A percentile compares a stretch with the other conserved stretches of the same genome.
These are phyloP conservation scores for Pyrenochaeta sp. DNA, from an alignment of 2,329 filamentous ascomycete genomes.

Conservation along the genomic window DNA sequence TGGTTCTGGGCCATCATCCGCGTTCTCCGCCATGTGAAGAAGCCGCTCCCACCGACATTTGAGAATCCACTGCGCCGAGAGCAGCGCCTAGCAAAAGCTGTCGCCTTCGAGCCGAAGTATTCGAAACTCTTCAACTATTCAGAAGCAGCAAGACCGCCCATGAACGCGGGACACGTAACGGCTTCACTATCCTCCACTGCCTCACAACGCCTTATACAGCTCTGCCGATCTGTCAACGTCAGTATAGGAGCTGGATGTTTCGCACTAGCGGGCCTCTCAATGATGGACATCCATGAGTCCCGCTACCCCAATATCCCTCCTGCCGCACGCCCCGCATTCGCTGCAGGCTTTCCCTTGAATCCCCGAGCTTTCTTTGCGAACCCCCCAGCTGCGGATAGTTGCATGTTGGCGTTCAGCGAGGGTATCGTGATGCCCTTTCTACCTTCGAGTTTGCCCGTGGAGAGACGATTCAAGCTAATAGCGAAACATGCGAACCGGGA, in stretches of 20 bases:
- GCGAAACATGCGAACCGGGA: slow-evolving; percentile 54
- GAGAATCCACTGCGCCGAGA: slow-evolving; percentile 51
- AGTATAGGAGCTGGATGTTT: slow-evolving; percentile 57
- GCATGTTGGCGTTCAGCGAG: slow-evolving; percentile 59
- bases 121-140: slow-evolving; percentile 51
- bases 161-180: slow-evolving; percentile 46
- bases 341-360: slow-evolving; percentile 57
- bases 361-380: slow-evolving; percentile 55
- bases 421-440: slow-evolving; percentile 57
- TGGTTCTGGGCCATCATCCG: slow-evolving; percentile 60
- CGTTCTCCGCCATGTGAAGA: slow-evolving; percentile 54
- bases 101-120: slow-evolving; percentile 44
- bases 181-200: slow-evolving; percentile 43
- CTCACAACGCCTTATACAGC: slow-evolving; percentile 47
- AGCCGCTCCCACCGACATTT: slow-evolving; percentile 51
- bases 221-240: slow-evolving; percentile 50
- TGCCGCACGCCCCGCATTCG: slow-evolving; percentile 49
- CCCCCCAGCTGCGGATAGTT: slow-evolving; percentile 50
- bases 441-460: slow-evolving; percentile 43
- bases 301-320: slow-evolving; percentile 37
- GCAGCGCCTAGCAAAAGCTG: slow-evolving; percentile 19
- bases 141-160: slow-evolving; percentile 39
- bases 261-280: slow-evolving; percentile 55
- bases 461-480: slow-evolving; percentile 51
- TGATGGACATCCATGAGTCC: slow-evolving; percentile 56